Evolutionary conservation across 2,329 filamentous ascomycete species (phyloP), one percentile per base, ranked within the genome.

Genomic region (Diaporthe longicolla): DNA sequence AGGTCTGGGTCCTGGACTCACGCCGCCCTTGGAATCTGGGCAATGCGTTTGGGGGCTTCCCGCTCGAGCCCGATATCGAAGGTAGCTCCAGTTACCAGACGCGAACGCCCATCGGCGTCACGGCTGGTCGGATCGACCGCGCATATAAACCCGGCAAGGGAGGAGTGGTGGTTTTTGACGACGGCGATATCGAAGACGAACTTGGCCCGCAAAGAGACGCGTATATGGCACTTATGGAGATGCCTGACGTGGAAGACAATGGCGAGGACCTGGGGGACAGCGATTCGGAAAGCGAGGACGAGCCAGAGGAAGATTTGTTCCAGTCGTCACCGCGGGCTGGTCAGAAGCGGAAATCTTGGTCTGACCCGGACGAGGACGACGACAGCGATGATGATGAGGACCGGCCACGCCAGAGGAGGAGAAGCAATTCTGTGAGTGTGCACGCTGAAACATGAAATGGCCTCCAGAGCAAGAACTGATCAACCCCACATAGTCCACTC

Each of bases 1-100:
- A 98, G 81, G 93, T 98, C 43, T 99, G 97, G 97, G 89, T 98
- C 15, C 88, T 98, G 74, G 97, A 99, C 84, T 91, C 96, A 37
- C 90, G 97, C 82, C 89, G 97, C 75, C 97, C 97, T 19, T 98
- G 96, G 95, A 98, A 99, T 81, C 82, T 99, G 80, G 92, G 91
- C 76, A 99, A 99, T 82, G 91, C 98, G 19, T 98, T 98, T 85
- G 95, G 93, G 17, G 93, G 94, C 4, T 90, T 90, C 75, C 87
- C 90, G 1, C 82, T 89, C 5, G 88, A 89, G 77, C 85, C 89
- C 29, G 82, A 85, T 15, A 82, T 86, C 50, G 87, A 88, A 29
- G 84, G 83, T 35, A 84, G 86, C 8, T 79, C 82, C n/a, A 85
- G 82, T 55, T 85, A 87, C 75, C 83, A 86, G 78, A 81, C 88